These are phyloP conservation scores for Dimocarpus longan DNA, from an alignment of 345 rosid genomes.

Conservation along the genomic window DNA sequence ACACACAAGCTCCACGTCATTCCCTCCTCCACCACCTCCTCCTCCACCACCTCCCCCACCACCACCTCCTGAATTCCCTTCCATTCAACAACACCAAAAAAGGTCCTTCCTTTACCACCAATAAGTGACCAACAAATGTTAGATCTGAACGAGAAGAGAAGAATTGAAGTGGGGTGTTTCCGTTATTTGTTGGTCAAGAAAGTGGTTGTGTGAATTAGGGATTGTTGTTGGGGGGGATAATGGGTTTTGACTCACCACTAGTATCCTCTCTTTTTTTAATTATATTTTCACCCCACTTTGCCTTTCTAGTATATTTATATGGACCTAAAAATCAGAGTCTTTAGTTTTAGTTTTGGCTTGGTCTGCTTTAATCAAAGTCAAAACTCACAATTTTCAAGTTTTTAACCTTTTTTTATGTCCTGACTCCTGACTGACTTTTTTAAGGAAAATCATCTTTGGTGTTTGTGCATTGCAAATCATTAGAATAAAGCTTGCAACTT, in stretches of 20 bases:
- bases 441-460: slow-evolving; percentile 3
- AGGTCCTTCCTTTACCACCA: background rate
- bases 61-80: slow-evolving; percentile 55
- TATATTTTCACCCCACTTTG: background rate
- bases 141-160: slow-evolving; percentile 16
- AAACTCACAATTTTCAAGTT: no score
- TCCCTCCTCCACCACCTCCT: slow-evolving; percentile 38
- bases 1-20: slow-evolving; percentile 90
- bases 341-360: no score
- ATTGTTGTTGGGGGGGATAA: slow-evolving; percentile 8
- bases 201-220: slow-evolving; percentile 19
- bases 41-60: slow-evolving; percentile 18
- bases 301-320: background rate
- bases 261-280: background rate
- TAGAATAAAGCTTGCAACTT: background rate
- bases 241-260: slow-evolving; percentile 3
- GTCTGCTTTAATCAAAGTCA: no score
- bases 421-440: background rate
- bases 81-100: slow-evolving; percentile 33
- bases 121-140: background rate
- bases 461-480: slow-evolving; percentile 2
- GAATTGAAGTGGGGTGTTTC: slow-evolving; percentile 10
- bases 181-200: slow-evolving; percentile 16
- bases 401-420: no score
- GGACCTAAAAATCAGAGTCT: no score